A percentile compares a stretch with the other conserved stretches of the same genome.
phyloP scores from a whole-genome alignment of 257 asterid species.

The Penstemon davidsonii region DNA sequence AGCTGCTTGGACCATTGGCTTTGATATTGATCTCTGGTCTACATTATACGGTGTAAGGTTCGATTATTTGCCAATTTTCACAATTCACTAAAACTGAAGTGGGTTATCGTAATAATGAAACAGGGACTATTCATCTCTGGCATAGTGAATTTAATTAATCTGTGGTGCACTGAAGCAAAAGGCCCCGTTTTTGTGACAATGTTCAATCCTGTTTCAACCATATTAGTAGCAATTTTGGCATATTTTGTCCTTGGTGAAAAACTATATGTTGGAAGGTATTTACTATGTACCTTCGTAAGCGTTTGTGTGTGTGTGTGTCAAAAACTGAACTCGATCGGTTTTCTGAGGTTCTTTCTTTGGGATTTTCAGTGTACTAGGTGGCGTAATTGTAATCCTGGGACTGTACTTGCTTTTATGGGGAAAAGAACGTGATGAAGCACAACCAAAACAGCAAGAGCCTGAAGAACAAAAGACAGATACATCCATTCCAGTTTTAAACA shows the following conservation, averaged over 20 bases:
- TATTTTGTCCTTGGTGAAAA: slow-evolving; percentile 70
- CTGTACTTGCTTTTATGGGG: slow-evolving; percentile 79
- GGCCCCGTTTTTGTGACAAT: slow-evolving; percentile 83
- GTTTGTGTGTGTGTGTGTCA: background rate
- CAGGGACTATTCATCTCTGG: slow-evolving; percentile 77
- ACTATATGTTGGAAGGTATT: slow-evolving; percentile 65
- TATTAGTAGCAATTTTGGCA: slow-evolving; percentile 54
- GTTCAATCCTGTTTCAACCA: slow-evolving; percentile 68
- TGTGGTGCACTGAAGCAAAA: slow-evolving; percentile 69
- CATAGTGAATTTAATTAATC: slow-evolving; percentile 46
- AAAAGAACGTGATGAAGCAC: slow-evolving; percentile 51
- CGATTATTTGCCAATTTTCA: background rate
- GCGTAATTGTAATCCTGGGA: slow-evolving; percentile 51
- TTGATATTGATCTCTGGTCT: slow-evolving; percentile 74
- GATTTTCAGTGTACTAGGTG: slow-evolving; percentile 65
- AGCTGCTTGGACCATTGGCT: slow-evolving; percentile 71
- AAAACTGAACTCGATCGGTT: background rate
- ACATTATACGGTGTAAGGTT: slow-evolving; percentile 61
- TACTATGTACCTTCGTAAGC: background rate
- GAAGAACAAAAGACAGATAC: slow-evolving; percentile 33
- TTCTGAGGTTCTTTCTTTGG: slow-evolving; percentile 6
- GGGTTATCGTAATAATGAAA: slow-evolving; percentile 12
- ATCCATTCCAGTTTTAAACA: slow-evolving; percentile 30
- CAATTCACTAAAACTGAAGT: background rate
- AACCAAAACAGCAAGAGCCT: slow-evolving; percentile 32